phyloP scores from a whole-genome alignment of 2,329 filamentous ascomycete genomes.

The Penicillium italicum region DNA sequence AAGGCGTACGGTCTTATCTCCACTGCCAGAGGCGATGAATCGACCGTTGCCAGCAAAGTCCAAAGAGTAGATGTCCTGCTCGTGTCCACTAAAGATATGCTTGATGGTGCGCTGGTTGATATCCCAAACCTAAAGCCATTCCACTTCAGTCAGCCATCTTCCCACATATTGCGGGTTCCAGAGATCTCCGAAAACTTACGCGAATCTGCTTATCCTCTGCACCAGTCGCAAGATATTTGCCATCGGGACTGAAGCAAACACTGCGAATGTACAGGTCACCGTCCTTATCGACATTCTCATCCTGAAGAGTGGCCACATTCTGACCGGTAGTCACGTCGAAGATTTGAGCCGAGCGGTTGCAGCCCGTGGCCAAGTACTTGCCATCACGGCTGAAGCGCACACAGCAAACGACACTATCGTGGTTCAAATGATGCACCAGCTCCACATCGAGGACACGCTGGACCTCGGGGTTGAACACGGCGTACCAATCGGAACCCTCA shows the following conservation, averaged over 20 bases:
- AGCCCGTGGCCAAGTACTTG: slow-evolving; percentile 92
- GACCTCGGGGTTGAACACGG: slow-evolving; percentile 90
- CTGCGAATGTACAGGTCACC: slow-evolving; percentile 96
- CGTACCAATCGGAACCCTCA: slow-evolving; percentile 88
- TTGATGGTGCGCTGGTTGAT: slow-evolving; percentile 79
- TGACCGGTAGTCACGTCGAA: slow-evolving; percentile 86
- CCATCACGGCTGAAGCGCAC: slow-evolving; percentile 95
- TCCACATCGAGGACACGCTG: slow-evolving; percentile 89
- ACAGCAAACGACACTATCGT: slow-evolving; percentile 97
- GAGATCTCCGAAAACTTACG: slow-evolving; percentile 52
- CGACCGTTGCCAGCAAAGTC: slow-evolving; percentile 93
- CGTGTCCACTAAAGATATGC: slow-evolving; percentile 91
- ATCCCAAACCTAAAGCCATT: slow-evolving; percentile 74
- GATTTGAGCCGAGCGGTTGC: slow-evolving; percentile 98
- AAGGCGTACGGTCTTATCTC: slow-evolving; percentile 87
- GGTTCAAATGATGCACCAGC: slow-evolving; percentile 83
- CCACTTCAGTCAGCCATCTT: slow-evolving; percentile 9
- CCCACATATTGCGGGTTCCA: background rate
- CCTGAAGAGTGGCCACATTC: slow-evolving; percentile 85
- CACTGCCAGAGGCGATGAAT: slow-evolving; percentile 91
- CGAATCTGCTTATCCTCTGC: slow-evolving; percentile 97
- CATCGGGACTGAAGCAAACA: slow-evolving; percentile 97
- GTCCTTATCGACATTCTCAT: slow-evolving; percentile 78
- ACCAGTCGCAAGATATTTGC: slow-evolving; percentile 87
- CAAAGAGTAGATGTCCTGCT: slow-evolving; percentile 96